Base-by-base conservation (phyloP, 352 stramenopile genomes). In the Aphanomyces astaci region DNA sequence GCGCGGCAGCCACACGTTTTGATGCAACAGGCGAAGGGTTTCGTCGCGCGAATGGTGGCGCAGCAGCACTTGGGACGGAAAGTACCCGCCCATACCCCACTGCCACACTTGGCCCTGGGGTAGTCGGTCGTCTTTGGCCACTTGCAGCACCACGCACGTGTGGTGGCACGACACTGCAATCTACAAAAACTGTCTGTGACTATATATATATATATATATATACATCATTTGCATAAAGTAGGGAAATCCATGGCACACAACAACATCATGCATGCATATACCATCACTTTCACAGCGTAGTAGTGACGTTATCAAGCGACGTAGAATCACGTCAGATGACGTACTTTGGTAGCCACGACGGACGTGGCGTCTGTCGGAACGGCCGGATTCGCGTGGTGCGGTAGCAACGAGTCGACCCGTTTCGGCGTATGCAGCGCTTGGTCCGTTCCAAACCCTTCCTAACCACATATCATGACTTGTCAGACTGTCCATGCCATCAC, bases 61-160 rank as follows among this genome's bases (percentile, higher is more conserved):
- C 40, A 71, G 19, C 11, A 71, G 22, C 32, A 94, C 76, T 17
- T 85, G 83, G 39, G 70, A 89, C 3, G 84, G 85, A 63, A 83
- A 77, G 67, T 82, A 83, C 5, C 79, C 84, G 24, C 82, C 83
- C 63, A 90, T 88, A 11, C 83, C 85, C 66, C 87, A 94, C 56
- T 90, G 83, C 83, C 82, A 94, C 49, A 92, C 77, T 33, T 94
- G 81, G 31, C 85, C 82, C 39, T 83, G 71, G n/a, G 24, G 32
- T 24, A n/a, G 15, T 43, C 77, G 74, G 46, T 78, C 76, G 32
- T 90, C 86, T 52, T 78, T 73, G 64, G 66, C 71, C 64, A 81
- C 89, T 22, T 72, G 71, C 33, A 94, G 53, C 13, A 94, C 75
- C 9, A 91, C 78, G 45, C 79, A 88, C 33, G 85, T 91, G 68